Conservation (phyloP, 129 eudicot genomes). For the sunflower (Helianthus annuus) region DNA sequence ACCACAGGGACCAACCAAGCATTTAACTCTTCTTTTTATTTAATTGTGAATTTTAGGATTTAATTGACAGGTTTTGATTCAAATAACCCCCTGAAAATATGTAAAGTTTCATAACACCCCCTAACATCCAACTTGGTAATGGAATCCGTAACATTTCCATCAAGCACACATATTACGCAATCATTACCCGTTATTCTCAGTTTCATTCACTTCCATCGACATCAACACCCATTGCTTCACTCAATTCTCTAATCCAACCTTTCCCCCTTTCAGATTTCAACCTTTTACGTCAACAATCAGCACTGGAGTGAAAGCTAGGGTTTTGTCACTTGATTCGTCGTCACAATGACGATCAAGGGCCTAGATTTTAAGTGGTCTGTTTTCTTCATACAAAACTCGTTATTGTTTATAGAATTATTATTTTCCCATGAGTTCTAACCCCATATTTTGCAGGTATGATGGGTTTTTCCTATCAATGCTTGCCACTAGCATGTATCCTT, state of each 20-base stretch:
- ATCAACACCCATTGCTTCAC: conserved; percentile 12
- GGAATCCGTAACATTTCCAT: background rate
- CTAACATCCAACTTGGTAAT: background rate
- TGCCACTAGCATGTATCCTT: conserved; percentile 94
- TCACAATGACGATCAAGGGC: conserved; percentile 57
- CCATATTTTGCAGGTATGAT: conserved; percentile 71
- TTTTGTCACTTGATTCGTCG: conserved; percentile 24
- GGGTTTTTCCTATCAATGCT: conserved; percentile 93
- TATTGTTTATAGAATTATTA: background rate
- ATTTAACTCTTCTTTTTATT: no score
- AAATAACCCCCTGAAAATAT: background rate
- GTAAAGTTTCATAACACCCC: background rate
- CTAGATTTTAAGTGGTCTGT: conserved; percentile 68
- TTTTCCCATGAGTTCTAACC: conserved; percentile 16
- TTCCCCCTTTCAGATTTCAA: background rate
- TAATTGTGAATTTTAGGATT: no score
- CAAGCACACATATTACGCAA: background rate
- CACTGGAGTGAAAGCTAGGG: conserved; percentile 42
- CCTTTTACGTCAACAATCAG: conserved; percentile 27
- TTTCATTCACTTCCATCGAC: background rate
- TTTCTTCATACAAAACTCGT: conserved; percentile 7
- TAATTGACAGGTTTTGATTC: no score
- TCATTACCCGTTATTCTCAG: conserved; percentile 2
- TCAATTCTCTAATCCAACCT: conserved; percentile 13
- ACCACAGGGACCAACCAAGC: no score